These are phyloP conservation scores for Hypoxylon rubiginosum DNA, from an alignment of 2,329 filamentous ascomycete genomes.

Conservation along the genomic window DNA sequence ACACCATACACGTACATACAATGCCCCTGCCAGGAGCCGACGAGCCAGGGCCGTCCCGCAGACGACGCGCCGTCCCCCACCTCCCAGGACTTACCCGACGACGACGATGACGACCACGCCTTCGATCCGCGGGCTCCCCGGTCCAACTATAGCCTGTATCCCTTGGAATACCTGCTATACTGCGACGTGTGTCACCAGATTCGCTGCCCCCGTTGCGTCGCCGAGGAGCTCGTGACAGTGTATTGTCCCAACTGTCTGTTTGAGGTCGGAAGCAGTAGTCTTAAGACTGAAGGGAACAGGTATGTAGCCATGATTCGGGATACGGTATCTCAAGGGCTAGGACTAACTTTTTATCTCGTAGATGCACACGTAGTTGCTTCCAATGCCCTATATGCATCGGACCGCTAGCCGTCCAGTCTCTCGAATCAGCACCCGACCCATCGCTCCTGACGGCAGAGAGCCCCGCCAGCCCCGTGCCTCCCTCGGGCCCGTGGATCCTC, in stretches of 20 bases:
- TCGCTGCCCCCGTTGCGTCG: conserved; percentile 89
- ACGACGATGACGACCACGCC: conserved; percentile 75
- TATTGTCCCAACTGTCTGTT: conserved; percentile 97
- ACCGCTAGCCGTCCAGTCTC: conserved; percentile 79
- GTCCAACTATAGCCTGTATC: conserved; percentile 92
- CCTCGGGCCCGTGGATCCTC: conserved; percentile 76
- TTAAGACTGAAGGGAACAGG: conserved; percentile 94
- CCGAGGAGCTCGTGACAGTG: conserved; percentile 94
- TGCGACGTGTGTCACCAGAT: conserved; percentile 98
- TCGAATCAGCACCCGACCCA: conserved; percentile 69
- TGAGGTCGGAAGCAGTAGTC: conserved; percentile 92
- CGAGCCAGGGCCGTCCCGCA: conserved; percentile 43
- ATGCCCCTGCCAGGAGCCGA: conserved; percentile 66
- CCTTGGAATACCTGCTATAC: conserved; percentile 92
- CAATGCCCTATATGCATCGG: conserved; percentile 92
- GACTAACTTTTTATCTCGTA: conserved; percentile 52
- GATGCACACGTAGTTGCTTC: conserved; percentile 94
- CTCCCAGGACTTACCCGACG: conserved; percentile 51
- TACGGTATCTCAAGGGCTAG: background rate
- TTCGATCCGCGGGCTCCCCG: conserved; percentile 89
- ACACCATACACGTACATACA: conserved; percentile 76
- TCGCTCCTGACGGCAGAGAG: conserved; percentile 61
- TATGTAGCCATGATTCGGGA: conserved; percentile 57
- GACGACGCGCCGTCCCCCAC: conserved; percentile 50
- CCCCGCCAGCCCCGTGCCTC: conserved; percentile 49